Conservation (phyloP, 2,329 filamentous ascomycete genomes). For the Xylaria digitata region DNA sequence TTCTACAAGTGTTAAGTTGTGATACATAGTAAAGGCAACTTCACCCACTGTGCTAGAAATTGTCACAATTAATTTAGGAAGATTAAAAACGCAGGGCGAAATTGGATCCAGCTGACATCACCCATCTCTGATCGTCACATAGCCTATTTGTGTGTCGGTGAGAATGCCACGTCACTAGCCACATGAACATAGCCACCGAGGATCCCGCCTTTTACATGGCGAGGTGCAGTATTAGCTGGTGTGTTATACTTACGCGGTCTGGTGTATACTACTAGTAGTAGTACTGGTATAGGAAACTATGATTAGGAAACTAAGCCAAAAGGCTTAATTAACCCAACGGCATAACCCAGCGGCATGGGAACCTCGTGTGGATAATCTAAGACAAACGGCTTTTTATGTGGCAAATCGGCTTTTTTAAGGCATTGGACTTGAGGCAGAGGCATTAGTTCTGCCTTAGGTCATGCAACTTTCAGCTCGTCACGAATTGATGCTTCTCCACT, state of each 20-base stretch:
- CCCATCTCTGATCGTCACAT: conserved; percentile 19
- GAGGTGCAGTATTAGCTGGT: conserved; percentile 41
- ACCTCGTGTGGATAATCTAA: conserved; percentile 35
- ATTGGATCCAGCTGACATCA: conserved; percentile 19
- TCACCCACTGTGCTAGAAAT: neutral
- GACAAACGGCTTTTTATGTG: conserved; percentile 25
- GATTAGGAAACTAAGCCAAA: neutral
- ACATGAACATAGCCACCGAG: conserved; percentile 43
- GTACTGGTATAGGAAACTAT: neutral
- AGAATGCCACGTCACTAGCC: conserved; percentile 48
- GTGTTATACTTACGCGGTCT: too few relatives aligned
- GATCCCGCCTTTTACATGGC: conserved; percentile 40
- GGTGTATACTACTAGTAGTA: too few relatives aligned
- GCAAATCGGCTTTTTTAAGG: conserved; percentile 33
- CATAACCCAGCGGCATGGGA: conserved; percentile 33
- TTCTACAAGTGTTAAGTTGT: conserved; percentile 6
- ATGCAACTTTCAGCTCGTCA: conserved; percentile 51
- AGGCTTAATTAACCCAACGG: too few relatives aligned
- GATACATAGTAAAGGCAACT: conserved; percentile 35
- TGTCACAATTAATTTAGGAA: neutral
- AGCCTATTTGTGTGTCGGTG: conserved; percentile 37
- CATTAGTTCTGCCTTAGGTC: conserved; percentile 40
- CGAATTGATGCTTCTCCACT: conserved; percentile 21
- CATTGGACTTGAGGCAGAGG: conserved; percentile 9
- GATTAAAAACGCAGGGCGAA: neutral